Base-by-base conservation (phyloP, 2,329 filamentous ascomycete genomes). In the Pseudonectria foliicola region DNA sequence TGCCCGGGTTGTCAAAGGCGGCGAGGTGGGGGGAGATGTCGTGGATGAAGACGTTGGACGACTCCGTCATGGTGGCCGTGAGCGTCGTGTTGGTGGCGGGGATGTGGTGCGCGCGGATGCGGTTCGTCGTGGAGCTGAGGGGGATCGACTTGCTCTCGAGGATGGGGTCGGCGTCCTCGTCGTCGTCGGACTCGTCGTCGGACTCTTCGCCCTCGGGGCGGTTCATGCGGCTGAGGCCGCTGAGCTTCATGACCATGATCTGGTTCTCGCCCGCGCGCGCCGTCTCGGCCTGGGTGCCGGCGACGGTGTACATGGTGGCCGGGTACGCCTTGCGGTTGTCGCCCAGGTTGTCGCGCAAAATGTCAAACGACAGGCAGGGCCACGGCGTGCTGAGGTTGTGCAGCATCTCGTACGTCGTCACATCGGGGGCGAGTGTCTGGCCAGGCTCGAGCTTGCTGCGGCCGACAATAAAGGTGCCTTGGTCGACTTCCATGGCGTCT, bases 401-500 rank as follows among this genome's bases (percentile, higher is more conserved):
- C 40, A 98, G 78, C 88, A 98, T 93, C 60, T 95, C 84, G 68
- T 98, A 98, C 6, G 90, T 90, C n/a, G 85, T 86, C 39, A 85
- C 73, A 63, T 98, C 92, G 11, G 92, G 90, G 4, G 88, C 80
- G 37, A 98, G 75, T 5, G 87, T 89, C 69, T 96, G 88, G 51
- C 88, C 90, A 10, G 87, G 81, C 45, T 87, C 86, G 44, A 96
- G 75, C 67, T 92, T 90, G 61, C 88, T 87, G 54, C 92, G 79
- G 45, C 92, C 92, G 48, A 94, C 88, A 53, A 98, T 95, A 63
- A 96, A 98, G 27, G 88, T 94, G 59, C 85, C 82, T 55, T 90
- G 84, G 63, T 96, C 90, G 34, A 95, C 77, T 28, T 95, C 85
- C 89, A 95, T 96, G 32, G 81, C 84, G 53, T 80, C 80, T 74